Evolutionary conservation across 1,139 yeast genomes (phyloP).

Genomic region (Hanseniaspora gamundiae): DNA sequence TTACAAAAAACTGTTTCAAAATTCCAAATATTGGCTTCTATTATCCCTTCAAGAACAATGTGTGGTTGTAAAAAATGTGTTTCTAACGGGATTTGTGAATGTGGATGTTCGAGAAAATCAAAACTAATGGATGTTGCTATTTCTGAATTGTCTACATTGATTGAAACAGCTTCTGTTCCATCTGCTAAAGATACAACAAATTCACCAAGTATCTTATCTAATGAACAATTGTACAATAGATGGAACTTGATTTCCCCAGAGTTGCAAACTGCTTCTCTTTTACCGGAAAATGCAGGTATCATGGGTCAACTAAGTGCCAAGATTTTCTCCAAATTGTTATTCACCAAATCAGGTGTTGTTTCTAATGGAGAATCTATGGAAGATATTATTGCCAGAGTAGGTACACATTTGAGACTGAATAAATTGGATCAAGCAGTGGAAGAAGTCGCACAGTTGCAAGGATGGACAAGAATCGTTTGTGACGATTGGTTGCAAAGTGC

Average conservation of each 20-base stretch:
- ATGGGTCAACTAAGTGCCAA: conserved; percentile 80
- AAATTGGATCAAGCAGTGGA: conserved; percentile 82
- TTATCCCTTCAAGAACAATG: conserved; percentile 18
- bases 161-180: conserved; percentile 10
- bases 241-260: conserved; percentile 76
- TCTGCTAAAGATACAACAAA: conserved; percentile 24
- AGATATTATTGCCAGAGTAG: conserved; percentile 77
- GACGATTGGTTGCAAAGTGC: conserved; percentile 86
- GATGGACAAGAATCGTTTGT: conserved; percentile 87
- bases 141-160: conserved; percentile 14
- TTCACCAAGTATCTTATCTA: conserved; percentile 22
- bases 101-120: conserved; percentile 6
- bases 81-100: conserved; percentile 5
- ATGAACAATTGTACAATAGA: conserved; percentile 59
- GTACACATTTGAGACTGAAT: conserved; percentile 61
- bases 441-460: conserved; percentile 80
- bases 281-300: conserved; percentile 93
- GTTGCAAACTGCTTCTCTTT: conserved; percentile 73
- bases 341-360: conserved; percentile 49
- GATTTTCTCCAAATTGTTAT: conserved; percentile 61
- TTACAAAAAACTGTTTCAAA: conserved; percentile 23
- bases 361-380: conserved; percentile 80
- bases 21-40: conserved; percentile 20
- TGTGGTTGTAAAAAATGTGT: conserved; percentile 16
- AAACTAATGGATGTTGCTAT: conserved; percentile 17